A percentile compares a stretch with the other conserved stretches of the same genome.
phyloP scores from a whole-genome alignment of 768 basidiomycete genomes.

The Hygrophoropsis aurantiaca region DNA sequence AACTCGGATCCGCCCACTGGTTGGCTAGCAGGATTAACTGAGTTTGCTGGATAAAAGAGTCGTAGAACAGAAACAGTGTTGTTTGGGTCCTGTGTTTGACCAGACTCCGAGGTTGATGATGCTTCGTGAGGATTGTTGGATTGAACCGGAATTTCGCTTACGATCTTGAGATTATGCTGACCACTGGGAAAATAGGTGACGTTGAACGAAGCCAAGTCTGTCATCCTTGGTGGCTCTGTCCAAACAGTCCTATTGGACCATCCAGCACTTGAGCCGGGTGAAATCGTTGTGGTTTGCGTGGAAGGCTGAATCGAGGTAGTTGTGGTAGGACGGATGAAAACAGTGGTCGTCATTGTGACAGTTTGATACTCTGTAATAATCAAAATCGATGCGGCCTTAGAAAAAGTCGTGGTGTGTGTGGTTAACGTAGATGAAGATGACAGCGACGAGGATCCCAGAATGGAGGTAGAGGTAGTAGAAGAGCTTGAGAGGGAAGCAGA shows the following conservation, averaged over 20 bases:
- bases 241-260: conserved; percentile 37
- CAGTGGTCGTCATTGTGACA: conserved; percentile 8
- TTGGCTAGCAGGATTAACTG: conserved; percentile 62
- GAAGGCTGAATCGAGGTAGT: conserved; percentile 9
- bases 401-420: too few relatives aligned
- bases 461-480: too few relatives aligned
- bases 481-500: too few relatives aligned
- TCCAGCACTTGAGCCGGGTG: neutral
- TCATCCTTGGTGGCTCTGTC: conserved; percentile 52
- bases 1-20: conserved; percentile 78
- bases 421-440: too few relatives aligned
- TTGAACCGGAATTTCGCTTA: conserved; percentile 45
- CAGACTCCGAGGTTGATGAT: conserved; percentile 7
- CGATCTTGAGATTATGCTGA: conserved; percentile 52
- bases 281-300: conserved; percentile 3
- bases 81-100: conserved; percentile 18
- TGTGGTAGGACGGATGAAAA: neutral
- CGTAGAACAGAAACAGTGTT: conserved; percentile 50
- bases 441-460: too few relatives aligned
- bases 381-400: neutral
- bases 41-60: conserved; percentile 65
- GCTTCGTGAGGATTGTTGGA: conserved; percentile 25
- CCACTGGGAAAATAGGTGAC: conserved; percentile 57
- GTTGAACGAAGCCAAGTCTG: conserved; percentile 60
- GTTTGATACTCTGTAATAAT: conserved; percentile 12